Percentiles rank a stretch among this genome's conserved stretches.
Conservation (phyloP, 2,329 filamentous ascomycete species). For the Aspergillus sp. region DNA sequence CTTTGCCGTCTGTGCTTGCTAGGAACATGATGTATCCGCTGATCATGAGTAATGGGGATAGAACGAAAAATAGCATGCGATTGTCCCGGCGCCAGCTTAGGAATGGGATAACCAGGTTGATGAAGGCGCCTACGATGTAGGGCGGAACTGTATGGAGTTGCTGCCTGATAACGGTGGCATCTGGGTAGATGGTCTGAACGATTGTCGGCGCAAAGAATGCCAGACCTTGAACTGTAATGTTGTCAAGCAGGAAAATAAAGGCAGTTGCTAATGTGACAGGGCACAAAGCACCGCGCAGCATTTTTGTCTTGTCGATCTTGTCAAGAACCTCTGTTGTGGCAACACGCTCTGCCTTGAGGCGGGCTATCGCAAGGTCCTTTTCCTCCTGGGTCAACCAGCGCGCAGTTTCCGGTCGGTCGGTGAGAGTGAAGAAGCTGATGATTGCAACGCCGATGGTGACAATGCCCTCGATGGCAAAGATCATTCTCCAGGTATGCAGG, state of each 20-base stretch:
- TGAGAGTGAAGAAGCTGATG: conserved; percentile 63
- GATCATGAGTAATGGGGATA: conserved; percentile 64
- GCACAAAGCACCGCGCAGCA: conserved; percentile 61
- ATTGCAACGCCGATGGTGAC: conserved; percentile 59
- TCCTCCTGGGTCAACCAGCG: conserved; percentile 66
- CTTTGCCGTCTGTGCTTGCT: conserved; percentile 50
- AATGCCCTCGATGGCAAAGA: conserved; percentile 69
- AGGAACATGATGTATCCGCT: conserved; percentile 71
- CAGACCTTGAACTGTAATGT: conserved; percentile 70
- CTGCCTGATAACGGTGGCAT: conserved; percentile 57
- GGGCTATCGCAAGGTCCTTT: conserved; percentile 64
- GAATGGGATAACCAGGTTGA: conserved; percentile 62
- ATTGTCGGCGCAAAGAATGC: conserved; percentile 72
- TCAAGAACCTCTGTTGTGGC: conserved; percentile 64
- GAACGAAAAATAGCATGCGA: conserved; percentile 61
- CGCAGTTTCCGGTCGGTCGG: conserved; percentile 68
- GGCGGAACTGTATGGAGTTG: conserved; percentile 71
- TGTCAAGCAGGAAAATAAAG: conserved; percentile 64
- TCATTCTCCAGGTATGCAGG: conserved; percentile 65
- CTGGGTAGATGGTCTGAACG: conserved; percentile 66
- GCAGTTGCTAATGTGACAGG: conserved; percentile 60
- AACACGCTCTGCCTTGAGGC: conserved; percentile 68
- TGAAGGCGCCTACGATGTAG: conserved; percentile 67
- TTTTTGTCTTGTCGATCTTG: conserved; percentile 60
- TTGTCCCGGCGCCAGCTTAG: conserved; percentile 61